A percentile compares a stretch with the other conserved stretches of the same genome.
phyloP scores from a whole-genome alignment of 352 stramenopile genomes.

The Globisporangium solare region DNA sequence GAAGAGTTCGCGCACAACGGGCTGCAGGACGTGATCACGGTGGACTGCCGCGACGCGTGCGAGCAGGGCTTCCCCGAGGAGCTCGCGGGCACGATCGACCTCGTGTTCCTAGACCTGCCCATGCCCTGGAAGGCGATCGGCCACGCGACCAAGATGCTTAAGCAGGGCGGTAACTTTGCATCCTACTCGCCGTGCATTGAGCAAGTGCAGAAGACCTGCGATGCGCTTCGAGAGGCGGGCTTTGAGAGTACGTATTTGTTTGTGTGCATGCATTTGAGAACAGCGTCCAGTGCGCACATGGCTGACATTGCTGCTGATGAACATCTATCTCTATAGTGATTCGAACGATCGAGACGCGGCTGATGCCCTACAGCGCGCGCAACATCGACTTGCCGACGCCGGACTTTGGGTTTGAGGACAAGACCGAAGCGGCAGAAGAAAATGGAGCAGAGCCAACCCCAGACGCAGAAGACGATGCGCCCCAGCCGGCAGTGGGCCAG shows the following conservation, averaged over 20 bases:
- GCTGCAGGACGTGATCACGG: slow-evolving; percentile 87
- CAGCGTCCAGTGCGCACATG: slow-evolving; percentile 1
- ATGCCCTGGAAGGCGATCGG: slow-evolving; percentile 95
- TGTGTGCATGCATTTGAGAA: not conserved
- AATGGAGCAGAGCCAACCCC: slow-evolving; percentile 6
- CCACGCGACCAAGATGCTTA: slow-evolving; percentile 91
- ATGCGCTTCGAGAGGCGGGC: slow-evolving; percentile 58
- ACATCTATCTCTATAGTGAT: slow-evolving; percentile 42
- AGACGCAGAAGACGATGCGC: slow-evolving; percentile 20
- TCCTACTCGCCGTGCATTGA: slow-evolving; percentile 99
- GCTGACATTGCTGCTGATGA: slow-evolving; percentile 3
- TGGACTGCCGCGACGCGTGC: slow-evolving; percentile 95
- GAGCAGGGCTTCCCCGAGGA: slow-evolving; percentile 77
- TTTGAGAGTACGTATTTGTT: slow-evolving; percentile 69
- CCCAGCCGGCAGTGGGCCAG: slow-evolving; percentile 16
- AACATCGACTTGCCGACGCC: slow-evolving; percentile 64
- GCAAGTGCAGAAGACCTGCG: slow-evolving; percentile 93
- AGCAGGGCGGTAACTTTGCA: slow-evolving; percentile 90
- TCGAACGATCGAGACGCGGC: slow-evolving; percentile 90
- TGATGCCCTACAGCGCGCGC: slow-evolving; percentile 80
- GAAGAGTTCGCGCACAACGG: slow-evolving; percentile 94
- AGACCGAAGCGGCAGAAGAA: slow-evolving; percentile 14
- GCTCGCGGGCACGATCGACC: slow-evolving; percentile 81
- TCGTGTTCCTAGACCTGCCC: slow-evolving; percentile 97
- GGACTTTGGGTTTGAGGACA: slow-evolving; percentile 50